phyloP scores from a whole-genome alignment of 1,139 yeast species.

The Ogataea hybrid region DNA sequence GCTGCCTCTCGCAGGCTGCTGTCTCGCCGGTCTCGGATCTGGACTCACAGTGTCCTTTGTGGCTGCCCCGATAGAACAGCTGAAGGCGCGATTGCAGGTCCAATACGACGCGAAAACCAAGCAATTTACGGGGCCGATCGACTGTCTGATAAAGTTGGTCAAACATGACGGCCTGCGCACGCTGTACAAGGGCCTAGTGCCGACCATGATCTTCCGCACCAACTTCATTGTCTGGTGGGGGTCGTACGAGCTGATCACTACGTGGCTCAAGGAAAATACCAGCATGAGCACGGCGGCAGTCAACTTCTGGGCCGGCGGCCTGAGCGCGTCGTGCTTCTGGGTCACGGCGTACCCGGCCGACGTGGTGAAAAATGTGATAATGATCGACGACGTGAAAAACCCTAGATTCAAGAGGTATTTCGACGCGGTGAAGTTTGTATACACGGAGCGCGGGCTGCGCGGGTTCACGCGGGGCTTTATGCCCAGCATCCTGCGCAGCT shows the following conservation, averaged over 20 bases:
- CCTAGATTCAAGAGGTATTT: conserved; percentile 73
- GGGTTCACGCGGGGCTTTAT: conserved; percentile 81
- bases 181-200: conserved; percentile 74
- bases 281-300: conserved; percentile 62
- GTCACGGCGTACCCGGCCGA: conserved; percentile 87
- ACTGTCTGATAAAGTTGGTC: conserved; percentile 57
- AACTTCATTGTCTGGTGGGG: conserved; percentile 96
- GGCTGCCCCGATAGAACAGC: conserved; percentile 91
- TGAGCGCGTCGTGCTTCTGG: conserved; percentile 87
- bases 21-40: conserved; percentile 75
- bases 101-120: conserved; percentile 80
- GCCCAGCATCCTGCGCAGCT: conserved; percentile 71
- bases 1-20: conserved; percentile 72
- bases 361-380: conserved; percentile 82
- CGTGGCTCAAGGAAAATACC: conserved; percentile 64
- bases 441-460: conserved; percentile 47
- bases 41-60: conserved; percentile 92
- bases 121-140: conserved; percentile 73
- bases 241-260: conserved; percentile 75
- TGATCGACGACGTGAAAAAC: conserved; percentile 72
- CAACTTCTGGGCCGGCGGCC: conserved; percentile 91
- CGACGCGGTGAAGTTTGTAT: conserved; percentile 69
- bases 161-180: conserved; percentile 65
- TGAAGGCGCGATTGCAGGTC: conserved; percentile 84
- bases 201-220: conserved; percentile 85